Percentiles rank a stretch among this genome's conserved stretches.
Evolutionary conservation across 345 rosid species (phyloP).

Genomic region (Anacardium occidentale): DNA sequence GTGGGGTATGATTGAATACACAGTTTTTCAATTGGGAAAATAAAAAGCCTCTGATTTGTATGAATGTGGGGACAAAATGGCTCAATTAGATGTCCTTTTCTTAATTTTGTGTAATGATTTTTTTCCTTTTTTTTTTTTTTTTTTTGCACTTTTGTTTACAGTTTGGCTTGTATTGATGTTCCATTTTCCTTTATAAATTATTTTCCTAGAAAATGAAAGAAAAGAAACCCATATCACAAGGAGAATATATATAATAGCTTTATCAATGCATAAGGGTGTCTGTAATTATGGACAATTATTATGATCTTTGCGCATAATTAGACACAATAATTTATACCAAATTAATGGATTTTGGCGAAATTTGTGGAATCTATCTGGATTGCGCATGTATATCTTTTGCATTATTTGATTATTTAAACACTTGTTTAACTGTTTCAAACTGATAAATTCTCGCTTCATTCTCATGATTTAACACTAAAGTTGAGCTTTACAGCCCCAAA

Average conservation of each 20-base stretch:
- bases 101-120: too few species aligned
- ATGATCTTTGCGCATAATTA: conserved; percentile 41
- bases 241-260: conserved; percentile 21
- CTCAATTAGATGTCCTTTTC: conserved; percentile 62
- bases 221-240: not conserved
- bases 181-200: conserved; percentile 12
- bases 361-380: conserved; percentile 42
- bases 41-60: conserved; percentile 48
- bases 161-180: conserved; percentile 23
- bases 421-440: conserved; percentile 12
- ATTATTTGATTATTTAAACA: conserved; percentile 20
- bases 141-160: conserved; percentile 31
- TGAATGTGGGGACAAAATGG: conserved; percentile 57
- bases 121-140: conserved; percentile 23
- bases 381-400: conserved; percentile 42
- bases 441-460: conserved; percentile 19
- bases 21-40: conserved; percentile 25
- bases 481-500: conserved; percentile 26
- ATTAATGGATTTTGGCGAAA: conserved; percentile 39
- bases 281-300: conserved; percentile 48
- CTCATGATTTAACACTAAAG: conserved; percentile 27
- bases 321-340: conserved; percentile 53
- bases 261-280: conserved; percentile 19
- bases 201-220: conserved; percentile 23
- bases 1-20: conserved; percentile 34